These are phyloP conservation scores for Podila epicladia DNA, from an alignment of 192 early-diverging fungal genomes.

Conservation along the genomic window DNA sequence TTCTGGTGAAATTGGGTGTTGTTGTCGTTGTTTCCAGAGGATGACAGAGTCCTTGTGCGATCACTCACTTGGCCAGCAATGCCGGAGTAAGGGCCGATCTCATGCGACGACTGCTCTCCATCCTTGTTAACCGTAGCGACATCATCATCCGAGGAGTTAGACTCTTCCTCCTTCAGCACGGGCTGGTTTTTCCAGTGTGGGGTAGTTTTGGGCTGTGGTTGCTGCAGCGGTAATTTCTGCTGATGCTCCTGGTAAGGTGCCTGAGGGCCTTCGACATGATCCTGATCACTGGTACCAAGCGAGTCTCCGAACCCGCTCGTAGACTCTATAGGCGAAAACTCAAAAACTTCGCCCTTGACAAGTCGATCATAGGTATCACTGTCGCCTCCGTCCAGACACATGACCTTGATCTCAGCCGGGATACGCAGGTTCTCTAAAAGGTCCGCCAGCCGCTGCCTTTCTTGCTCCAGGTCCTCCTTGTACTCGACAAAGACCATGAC, in stretches of 20 bases:
- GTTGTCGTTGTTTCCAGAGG: background rate
- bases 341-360: conserved; percentile 25
- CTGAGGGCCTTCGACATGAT: too few relatives aligned
- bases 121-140: background rate
- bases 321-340: background rate
- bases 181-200: background rate
- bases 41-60: background rate
- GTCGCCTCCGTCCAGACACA: conserved; percentile 54
- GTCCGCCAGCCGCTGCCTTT: conserved; percentile 60
- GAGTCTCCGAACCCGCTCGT: too few relatives aligned
- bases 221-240: background rate
- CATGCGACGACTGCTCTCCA: conserved; percentile 20
- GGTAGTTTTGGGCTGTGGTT: background rate
- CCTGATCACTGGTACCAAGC: too few relatives aligned
- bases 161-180: background rate
- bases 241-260: too few relatives aligned
- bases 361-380: conserved; percentile 55
- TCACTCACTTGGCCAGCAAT: background rate
- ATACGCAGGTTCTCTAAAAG: conserved; percentile 72
- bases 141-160: background rate
- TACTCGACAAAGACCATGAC: conserved; percentile 80
- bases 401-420: conserved; percentile 66
- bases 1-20: background rate
- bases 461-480: conserved; percentile 67
- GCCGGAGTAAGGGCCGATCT: conserved; percentile 25